Evolutionary conservation across 23 red algal species (phyloP).

Genomic region (Gracilariopsis chorda): DNA sequence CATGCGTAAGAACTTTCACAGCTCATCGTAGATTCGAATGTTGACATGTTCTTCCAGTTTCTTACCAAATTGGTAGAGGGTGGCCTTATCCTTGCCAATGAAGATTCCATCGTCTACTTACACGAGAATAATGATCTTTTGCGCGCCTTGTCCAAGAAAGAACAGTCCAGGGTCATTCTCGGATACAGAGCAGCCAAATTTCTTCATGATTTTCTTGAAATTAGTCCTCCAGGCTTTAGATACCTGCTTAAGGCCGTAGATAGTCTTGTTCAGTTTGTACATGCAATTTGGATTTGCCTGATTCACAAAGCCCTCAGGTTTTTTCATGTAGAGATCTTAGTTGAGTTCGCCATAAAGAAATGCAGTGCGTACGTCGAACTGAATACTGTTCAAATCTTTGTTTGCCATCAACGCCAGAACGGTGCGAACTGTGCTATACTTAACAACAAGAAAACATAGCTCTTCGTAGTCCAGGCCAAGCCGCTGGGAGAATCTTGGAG

Average conservation of each 20-base stretch:
- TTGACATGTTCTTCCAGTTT: not conserved
- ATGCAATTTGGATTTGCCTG: not conserved
- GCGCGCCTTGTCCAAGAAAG: not conserved
- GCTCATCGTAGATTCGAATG: not conserved
- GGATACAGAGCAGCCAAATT: not conserved
- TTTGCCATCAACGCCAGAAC: not conserved
- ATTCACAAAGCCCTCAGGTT: not conserved
- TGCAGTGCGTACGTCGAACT: not conserved
- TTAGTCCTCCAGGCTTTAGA: not conserved
- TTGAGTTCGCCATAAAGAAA: constrained; percentile 24
- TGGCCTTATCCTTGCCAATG: not conserved
- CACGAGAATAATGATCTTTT: not conserved
- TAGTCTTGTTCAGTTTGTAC: not conserved
- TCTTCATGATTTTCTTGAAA: not conserved
- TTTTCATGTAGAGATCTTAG: constrained; percentile 10
- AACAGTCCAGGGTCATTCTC: constrained; percentile 15
- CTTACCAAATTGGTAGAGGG: not conserved
- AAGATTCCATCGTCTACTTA: constrained; percentile 26
- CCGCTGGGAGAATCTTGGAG: constrained; percentile 7
- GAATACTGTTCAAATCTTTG: not conserved
- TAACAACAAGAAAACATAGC: constrained; percentile 26
- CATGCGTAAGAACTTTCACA: constrained; percentile 14
- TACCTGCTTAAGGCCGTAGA: constrained; percentile 48
- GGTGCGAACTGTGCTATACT: not conserved
- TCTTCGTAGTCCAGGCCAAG: constrained; percentile 30